These are phyloP conservation scores for Gymnopilus dilepis DNA, from an alignment of 768 basidiomycete species.

Conservation along the genomic window DNA sequence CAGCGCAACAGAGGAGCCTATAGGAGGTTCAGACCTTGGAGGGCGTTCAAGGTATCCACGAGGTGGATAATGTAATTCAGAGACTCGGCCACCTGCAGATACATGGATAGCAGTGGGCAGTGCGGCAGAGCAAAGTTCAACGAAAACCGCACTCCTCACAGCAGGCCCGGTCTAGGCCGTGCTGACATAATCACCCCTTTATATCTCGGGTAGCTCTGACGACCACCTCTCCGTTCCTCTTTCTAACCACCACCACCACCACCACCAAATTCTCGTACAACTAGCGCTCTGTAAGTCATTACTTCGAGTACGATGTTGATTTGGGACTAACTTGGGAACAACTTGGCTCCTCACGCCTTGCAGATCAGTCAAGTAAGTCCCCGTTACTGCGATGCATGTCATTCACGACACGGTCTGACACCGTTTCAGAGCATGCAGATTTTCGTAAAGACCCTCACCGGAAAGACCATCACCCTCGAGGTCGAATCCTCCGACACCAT, in stretches of 20 bases:
- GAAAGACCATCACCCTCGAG: constrained; percentile 6
- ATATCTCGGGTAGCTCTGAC: not conserved
- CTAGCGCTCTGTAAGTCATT: not conserved
- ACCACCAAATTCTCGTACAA: not conserved
- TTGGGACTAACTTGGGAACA: no score
- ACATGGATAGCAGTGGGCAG: no score
- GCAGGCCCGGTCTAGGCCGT: not conserved
- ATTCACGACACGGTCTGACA: not conserved
- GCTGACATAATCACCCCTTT: constrained; percentile 2
- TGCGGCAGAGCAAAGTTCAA: not conserved
- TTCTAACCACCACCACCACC: not conserved
- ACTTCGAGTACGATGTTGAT: not conserved
- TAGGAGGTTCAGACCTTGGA: no score
- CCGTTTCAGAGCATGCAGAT: not conserved
- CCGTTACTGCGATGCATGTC: not conserved
- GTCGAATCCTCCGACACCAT: constrained; percentile 5
- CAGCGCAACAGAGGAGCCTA: no score
- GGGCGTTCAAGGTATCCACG: no score
- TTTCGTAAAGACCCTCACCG: constrained; percentile 3
- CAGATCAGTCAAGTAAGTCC: not conserved
- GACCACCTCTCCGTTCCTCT: not conserved
- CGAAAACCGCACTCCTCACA: not conserved
- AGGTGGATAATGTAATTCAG: no score
- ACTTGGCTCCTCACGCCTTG: not conserved
- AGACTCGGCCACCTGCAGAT: no score